Percentiles rank a stretch among this genome's conserved stretches.
phyloP scores from a whole-genome alignment of 495 filamentous ascomycete genomes.

The Penicillium macrosclerotiorum region DNA sequence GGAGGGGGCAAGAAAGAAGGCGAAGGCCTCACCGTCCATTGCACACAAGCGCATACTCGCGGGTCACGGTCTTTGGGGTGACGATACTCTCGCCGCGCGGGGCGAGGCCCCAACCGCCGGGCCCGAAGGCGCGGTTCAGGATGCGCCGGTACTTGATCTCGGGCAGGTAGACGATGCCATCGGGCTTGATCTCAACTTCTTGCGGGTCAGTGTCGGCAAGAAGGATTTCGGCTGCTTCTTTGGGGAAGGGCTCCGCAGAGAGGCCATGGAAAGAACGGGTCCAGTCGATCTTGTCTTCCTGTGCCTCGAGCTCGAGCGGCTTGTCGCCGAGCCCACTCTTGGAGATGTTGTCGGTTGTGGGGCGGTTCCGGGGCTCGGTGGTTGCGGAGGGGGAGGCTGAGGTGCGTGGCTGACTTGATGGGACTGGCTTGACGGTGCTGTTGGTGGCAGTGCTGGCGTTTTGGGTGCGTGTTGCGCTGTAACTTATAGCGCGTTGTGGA shows the following conservation, averaged over 20 bases:
- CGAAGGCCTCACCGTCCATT: slow-evolving; percentile 87
- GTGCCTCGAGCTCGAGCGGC: slow-evolving; percentile 44
- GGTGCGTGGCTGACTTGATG: slow-evolving; percentile 8
- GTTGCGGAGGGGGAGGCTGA: slow-evolving; percentile 17
- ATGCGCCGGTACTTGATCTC: slow-evolving; percentile 98
- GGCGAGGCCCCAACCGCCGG: slow-evolving; percentile 92
- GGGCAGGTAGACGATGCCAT: slow-evolving; percentile 93
- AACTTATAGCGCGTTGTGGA: slow-evolving; percentile 17
- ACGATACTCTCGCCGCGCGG: slow-evolving; percentile 90
- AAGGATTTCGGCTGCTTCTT: slow-evolving; percentile 71
- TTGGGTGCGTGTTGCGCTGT: slow-evolving; percentile 16
- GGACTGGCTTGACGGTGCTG: slow-evolving; percentile 10
- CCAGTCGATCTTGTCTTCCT: slow-evolving; percentile 75
- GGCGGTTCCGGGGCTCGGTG: slow-evolving; percentile 31
- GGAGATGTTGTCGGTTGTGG: slow-evolving; percentile 49
- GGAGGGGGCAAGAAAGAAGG: too few relatives aligned
- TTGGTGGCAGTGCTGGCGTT: slow-evolving; percentile 17
- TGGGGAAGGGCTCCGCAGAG: slow-evolving; percentile 68
- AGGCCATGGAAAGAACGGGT: slow-evolving; percentile 89
- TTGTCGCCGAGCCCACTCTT: slow-evolving; percentile 52
- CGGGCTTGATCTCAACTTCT: slow-evolving; percentile 94
- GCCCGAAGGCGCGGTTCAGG: slow-evolving; percentile 87
- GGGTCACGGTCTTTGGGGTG: slow-evolving; percentile 80
- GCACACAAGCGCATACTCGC: slow-evolving; percentile 91
- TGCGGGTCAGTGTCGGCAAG: slow-evolving; percentile 62